These are phyloP conservation scores for Penicillium frequentans DNA, from an alignment of 2,329 filamentous ascomycete genomes.

Conservation along the genomic window DNA sequence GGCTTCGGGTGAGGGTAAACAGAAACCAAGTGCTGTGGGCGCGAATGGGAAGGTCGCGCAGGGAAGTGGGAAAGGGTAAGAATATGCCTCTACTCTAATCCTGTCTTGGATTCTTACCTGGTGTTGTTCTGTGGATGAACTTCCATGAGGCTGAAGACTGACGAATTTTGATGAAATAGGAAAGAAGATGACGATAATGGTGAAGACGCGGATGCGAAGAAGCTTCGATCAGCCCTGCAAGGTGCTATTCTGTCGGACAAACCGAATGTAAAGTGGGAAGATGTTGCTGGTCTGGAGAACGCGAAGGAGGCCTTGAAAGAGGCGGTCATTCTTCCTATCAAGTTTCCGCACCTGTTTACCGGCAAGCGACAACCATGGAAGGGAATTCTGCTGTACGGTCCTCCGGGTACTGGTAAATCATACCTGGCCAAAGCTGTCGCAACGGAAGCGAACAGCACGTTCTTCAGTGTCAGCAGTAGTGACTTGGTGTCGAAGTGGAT, in stretches of 20 bases:
- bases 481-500: conserved; percentile 99
- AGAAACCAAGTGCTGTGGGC: conserved; percentile 53
- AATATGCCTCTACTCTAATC: conserved; percentile 11
- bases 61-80: conserved; percentile 56
- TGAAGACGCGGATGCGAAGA: conserved; percentile 89
- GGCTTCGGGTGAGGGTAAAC: conserved; percentile 58
- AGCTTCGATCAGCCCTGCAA: conserved; percentile 83
- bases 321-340: conserved; percentile 95
- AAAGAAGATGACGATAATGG: conserved; percentile 62
- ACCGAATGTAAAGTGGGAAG: conserved; percentile 96
- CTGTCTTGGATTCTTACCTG: background rate
- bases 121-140: background rate
- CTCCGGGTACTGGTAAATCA: conserved; percentile 95
- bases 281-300: conserved; percentile 89
- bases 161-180: conserved; percentile 18
- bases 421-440: conserved; percentile 97
- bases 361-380: conserved; percentile 98
- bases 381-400: conserved; percentile 92
- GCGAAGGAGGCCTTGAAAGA: conserved; percentile 98
- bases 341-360: conserved; percentile 94
- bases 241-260: conserved; percentile 94
- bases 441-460: conserved; percentile 97
- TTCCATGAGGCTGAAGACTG: background rate
- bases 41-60: conserved; percentile 53
- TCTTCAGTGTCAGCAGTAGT: conserved; percentile 97